Evolutionary conservation across 225 moss, liverwort and hornwort genomes (phyloP).

Genomic region (Asterella californica): DNA sequence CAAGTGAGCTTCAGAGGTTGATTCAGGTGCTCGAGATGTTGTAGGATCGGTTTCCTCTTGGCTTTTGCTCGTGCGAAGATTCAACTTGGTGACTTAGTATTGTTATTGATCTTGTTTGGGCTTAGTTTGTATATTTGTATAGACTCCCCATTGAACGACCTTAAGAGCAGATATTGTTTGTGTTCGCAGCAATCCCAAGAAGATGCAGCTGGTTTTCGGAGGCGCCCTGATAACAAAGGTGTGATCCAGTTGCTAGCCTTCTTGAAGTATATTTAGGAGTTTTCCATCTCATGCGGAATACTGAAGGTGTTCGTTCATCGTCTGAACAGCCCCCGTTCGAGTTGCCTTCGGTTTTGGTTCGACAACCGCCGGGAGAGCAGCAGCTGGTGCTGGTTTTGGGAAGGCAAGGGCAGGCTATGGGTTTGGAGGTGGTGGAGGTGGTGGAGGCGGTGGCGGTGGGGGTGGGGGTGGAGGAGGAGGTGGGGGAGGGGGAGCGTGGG

Average conservation of each 20-base stretch:
- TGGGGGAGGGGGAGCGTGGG: background rate
- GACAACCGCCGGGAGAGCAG: slow-evolving; percentile 44
- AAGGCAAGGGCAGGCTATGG: slow-evolving; percentile 27
- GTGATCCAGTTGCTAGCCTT: background rate
- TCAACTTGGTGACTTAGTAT: background rate
- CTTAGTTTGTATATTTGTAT: too few species aligned
- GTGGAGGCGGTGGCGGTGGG: slow-evolving; percentile 22
- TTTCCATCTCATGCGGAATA: background rate
- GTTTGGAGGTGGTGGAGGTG: slow-evolving; percentile 22
- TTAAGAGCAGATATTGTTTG: background rate
- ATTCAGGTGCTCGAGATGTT: slow-evolving; percentile 36
- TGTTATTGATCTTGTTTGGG: background rate
- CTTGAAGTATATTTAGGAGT: background rate
- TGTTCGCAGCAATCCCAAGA: slow-evolving; percentile 56
- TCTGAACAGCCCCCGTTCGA: slow-evolving; percentile 40
- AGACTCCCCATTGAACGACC: too few species aligned
- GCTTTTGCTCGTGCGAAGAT: too few species aligned
- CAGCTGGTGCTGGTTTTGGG: slow-evolving; percentile 43
- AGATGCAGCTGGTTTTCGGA: slow-evolving; percentile 49
- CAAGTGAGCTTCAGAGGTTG: slow-evolving; percentile 62
- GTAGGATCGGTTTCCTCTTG: background rate
- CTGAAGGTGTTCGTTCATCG: background rate
- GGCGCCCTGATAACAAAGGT: slow-evolving; percentile 47
- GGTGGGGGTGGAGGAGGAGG: slow-evolving; percentile 22
- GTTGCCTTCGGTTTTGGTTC: slow-evolving; percentile 78